These are phyloP conservation scores for Pochonia chlamydosporia DNA, from an alignment of 2,329 filamentous ascomycete species.

Conservation along the genomic window DNA sequence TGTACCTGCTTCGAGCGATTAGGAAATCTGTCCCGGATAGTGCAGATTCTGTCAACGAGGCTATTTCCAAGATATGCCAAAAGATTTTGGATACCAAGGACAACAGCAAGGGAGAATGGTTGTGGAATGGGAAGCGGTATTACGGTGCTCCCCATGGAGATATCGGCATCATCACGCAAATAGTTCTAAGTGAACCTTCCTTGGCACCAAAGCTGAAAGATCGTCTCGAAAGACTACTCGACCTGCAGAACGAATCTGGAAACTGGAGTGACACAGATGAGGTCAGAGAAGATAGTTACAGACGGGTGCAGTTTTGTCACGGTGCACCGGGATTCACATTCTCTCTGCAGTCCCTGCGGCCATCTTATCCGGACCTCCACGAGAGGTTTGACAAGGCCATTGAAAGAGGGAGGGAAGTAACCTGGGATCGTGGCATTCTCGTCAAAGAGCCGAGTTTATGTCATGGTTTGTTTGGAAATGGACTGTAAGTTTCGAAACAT, in stretches of 20 bases:
- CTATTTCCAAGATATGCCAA: conserved; percentile 51
- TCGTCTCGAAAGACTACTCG: conserved; percentile 49
- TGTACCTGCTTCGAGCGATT: conserved; percentile 63
- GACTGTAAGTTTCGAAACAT: conserved; percentile 46
- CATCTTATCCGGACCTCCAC: conserved; percentile 49
- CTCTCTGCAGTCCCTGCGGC: conserved; percentile 49
- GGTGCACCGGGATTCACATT: conserved; percentile 58
- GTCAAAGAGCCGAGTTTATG: conserved; percentile 61
- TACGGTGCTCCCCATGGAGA: conserved; percentile 63
- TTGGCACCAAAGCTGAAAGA: conserved; percentile 48
- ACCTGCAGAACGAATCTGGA: conserved; percentile 53
- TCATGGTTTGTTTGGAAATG: conserved; percentile 61
- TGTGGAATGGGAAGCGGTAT: conserved; percentile 57
- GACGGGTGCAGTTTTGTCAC: conserved; percentile 58
- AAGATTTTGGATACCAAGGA: conserved; percentile 49
- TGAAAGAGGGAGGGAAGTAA: conserved; percentile 42
- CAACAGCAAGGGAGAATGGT: conserved; percentile 45
- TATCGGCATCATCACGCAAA: conserved; percentile 65
- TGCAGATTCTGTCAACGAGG: conserved; percentile 41
- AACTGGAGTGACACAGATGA: conserved; percentile 52
- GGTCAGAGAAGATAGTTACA: conserved; percentile 30
- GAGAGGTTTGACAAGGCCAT: conserved; percentile 49
- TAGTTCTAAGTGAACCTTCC: conserved; percentile 51
- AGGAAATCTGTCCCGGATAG: conserved; percentile 48
- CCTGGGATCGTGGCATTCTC: conserved; percentile 52